These are phyloP conservation scores for Neofusicoccum sp. DNA, from an alignment of 2,329 filamentous ascomycete species.

Conservation along the genomic window DNA sequence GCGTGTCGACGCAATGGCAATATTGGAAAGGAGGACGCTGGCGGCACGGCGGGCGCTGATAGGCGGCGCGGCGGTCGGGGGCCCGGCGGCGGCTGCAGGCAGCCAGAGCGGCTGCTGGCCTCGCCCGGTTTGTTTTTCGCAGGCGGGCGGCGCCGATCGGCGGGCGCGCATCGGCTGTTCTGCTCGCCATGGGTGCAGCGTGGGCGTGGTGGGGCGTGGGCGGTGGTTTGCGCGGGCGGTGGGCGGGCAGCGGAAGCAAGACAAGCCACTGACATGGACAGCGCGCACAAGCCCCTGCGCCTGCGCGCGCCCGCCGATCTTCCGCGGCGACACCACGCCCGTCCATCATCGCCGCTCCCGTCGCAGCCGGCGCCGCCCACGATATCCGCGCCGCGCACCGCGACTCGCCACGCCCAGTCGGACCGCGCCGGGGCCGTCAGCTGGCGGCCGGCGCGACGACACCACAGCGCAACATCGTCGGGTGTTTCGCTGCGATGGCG, in stretches of 20 bases:
- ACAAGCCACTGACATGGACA: not conserved
- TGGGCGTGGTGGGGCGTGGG: not conserved
- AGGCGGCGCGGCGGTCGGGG: not conserved
- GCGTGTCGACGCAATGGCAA: conserved; percentile 4
- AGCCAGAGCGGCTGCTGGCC: not conserved
- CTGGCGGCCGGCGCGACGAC: too few relatives aligned
- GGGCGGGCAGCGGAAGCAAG: conserved; percentile 2
- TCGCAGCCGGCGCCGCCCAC: not conserved
- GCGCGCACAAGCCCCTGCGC: not conserved
- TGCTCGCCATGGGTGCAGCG: not conserved
- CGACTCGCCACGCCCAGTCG: not conserved
- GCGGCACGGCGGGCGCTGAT: not conserved
- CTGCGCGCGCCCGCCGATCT: not conserved
- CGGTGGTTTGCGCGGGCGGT: not conserved
- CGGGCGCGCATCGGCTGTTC: not conserved
- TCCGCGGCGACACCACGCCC: conserved; percentile 3
- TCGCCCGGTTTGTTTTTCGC: not conserved
- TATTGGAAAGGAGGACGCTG: conserved; percentile 9
- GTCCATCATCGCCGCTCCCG: conserved; percentile 1
- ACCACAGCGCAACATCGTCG: too few relatives aligned
- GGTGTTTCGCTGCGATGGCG: not conserved
- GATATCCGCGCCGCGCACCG: not conserved
- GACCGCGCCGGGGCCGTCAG: not conserved
- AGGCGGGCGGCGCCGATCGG: not conserved
- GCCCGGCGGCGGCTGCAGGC: conserved; percentile 8